Base-by-base conservation (phyloP, 176 grass and related monocot species). In the Canna indica region DNA sequence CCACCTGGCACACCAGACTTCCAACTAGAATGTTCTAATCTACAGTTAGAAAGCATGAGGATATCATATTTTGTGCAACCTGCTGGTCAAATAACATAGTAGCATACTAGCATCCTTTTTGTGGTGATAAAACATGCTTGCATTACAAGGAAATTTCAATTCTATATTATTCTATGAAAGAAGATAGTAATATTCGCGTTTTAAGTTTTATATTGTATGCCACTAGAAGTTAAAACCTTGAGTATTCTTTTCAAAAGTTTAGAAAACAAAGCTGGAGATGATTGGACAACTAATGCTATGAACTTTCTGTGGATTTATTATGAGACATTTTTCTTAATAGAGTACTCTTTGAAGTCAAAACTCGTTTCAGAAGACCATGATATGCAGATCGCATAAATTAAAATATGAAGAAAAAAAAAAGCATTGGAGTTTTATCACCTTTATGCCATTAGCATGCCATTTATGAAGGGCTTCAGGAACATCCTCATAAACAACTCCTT, bases 401-500 rank as follows among this genome's bases (percentile, higher is more conserved):
- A 18, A 25, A 66, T 66, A 24, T 9, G 34, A 66, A 66, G 9
- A 39, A 17, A 24, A 31, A 66, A 39, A 17, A 24, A 31, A 66
- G 17, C 34, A 66, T 3, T 18, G 46, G 39, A 76, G 50, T 59
- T 72, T n/a, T 68, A 25, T 70, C 77, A 96, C 93, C 88, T 92
- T 97, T 74, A 45, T 78, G 54, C 86, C 88, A 62, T 78, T 73
- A 70, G 78, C 47, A 82, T 97, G 77, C 93, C 93, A 97, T 71
- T 90, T 85, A 77, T 87, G 85, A 61, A 97, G 82, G 14, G 82
- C 93, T 52, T 71, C 72, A 0, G 83, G 86, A 75, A 97, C 93
- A 87, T 97, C 93, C 59, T 97, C 88, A 81, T 88, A 97, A 77
- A 97, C 84, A 97, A 90, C 47, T 75, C 84, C 93, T 69, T 82